Percentiles rank a stretch among this genome's conserved stretches.
Conservation (phyloP, 2,329 filamentous ascomycete genomes). For the Neopestalotiopsis rosae region DNA sequence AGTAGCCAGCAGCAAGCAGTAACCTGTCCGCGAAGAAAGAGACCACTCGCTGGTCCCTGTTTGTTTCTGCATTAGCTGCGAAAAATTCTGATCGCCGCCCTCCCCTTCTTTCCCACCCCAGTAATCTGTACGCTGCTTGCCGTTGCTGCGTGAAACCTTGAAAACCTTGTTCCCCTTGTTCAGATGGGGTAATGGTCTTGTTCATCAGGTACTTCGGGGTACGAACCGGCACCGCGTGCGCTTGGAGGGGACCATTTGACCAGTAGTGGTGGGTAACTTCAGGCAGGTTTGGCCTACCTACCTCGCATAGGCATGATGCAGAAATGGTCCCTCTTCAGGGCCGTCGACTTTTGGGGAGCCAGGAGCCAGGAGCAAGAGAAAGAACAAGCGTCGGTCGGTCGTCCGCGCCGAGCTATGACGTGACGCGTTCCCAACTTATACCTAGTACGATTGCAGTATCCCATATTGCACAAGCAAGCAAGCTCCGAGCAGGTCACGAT, state of each 20-base stretch:
- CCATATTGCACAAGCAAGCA: not conserved
- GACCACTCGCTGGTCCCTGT: slow-evolving; percentile 10
- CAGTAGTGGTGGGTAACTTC: not conserved
- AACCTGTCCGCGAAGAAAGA: not conserved
- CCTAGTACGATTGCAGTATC: not conserved
- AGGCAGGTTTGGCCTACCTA: not conserved
- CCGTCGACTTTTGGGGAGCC: not conserved
- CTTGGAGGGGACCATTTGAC: not conserved
- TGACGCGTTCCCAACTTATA: not conserved
- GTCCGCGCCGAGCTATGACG: slow-evolving; percentile 8
- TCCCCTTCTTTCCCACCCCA: not conserved
- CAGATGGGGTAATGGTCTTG: slow-evolving; percentile 23
- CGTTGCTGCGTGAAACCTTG: not conserved
- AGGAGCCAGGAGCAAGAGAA: not conserved
- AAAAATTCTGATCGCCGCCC: slow-evolving; percentile 27
- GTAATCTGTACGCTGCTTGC: not conserved
- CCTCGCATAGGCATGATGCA: not conserved
- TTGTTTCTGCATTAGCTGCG: slow-evolving; percentile 26
- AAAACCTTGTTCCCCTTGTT: slow-evolving; percentile 8
- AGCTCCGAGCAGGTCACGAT: not conserved
- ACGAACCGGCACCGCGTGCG: slow-evolving; percentile 13
- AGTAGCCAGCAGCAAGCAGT: not conserved
- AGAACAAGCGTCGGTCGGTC: not conserved
- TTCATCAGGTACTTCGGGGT: slow-evolving; percentile 24
- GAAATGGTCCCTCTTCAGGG: too few species aligned